A percentile compares a stretch with the other conserved stretches of the same genome.
Conservation (phyloP, 352 stramenopile species). For the Elongisporangium senticosum region DNA sequence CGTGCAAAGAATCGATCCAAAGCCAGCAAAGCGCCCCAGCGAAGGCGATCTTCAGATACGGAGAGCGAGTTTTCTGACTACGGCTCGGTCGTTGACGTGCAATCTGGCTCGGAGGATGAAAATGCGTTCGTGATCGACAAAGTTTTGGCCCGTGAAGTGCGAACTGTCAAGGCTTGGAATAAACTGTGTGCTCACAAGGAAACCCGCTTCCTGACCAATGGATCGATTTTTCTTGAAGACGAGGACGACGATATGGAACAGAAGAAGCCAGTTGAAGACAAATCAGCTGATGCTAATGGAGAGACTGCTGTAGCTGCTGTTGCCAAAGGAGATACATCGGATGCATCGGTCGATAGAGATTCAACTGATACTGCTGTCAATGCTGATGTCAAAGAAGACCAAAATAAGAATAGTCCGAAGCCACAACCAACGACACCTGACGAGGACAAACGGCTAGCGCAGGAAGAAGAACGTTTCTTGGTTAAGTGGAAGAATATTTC, state of each 20-base stretch:
- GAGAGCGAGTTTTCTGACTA: slow-evolving; percentile 7
- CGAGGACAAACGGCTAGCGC: slow-evolving; percentile 22
- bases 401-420: background rate
- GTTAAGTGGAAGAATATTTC: slow-evolving; percentile 89
- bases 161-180: slow-evolving; percentile 76
- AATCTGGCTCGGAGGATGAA: slow-evolving; percentile 16
- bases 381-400: slow-evolving; percentile 3
- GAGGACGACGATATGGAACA: slow-evolving; percentile 33
- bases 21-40: slow-evolving; percentile 14
- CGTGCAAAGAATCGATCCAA: slow-evolving; percentile 16
- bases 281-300: slow-evolving; percentile 1
- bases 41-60: slow-evolving; percentile 3
- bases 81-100: slow-evolving; percentile 7
- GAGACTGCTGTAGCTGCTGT: background rate
- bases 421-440: slow-evolving; percentile 6
- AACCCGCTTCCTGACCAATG: slow-evolving; percentile 71
- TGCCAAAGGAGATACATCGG: background rate
- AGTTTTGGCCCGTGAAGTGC: slow-evolving; percentile 64
- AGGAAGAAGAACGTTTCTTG: slow-evolving; percentile 79
- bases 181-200: slow-evolving; percentile 69
- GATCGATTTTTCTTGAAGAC: slow-evolving; percentile 75
- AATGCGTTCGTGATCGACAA: slow-evolving; percentile 81
- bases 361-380: slow-evolving; percentile 1
- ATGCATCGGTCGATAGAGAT: background rate
- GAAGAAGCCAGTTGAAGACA: slow-evolving; percentile 3